Evolutionary conservation across 768 basidiomycete genomes (phyloP).

Genomic region (Boletus rex-veris): DNA sequence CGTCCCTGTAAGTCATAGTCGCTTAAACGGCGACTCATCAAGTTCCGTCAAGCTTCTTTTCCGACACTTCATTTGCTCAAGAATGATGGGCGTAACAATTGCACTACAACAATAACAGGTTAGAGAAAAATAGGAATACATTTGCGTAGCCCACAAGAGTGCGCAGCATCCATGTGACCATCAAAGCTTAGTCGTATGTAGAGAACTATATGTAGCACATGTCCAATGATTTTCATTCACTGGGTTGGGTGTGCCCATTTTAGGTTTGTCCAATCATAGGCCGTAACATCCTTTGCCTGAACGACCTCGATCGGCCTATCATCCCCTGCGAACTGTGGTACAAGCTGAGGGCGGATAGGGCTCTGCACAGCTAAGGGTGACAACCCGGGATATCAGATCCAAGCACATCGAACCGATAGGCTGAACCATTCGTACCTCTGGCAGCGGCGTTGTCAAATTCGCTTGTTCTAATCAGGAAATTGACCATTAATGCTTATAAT

Average conservation of each 20-base stretch:
- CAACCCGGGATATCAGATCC: constrained; percentile 6
- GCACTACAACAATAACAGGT: constrained; percentile 18
- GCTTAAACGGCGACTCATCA: constrained; percentile 19
- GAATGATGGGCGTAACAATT: constrained; percentile 9
- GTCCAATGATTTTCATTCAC: background rate
- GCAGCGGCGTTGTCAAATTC: constrained; percentile 23
- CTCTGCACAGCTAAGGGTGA: constrained; percentile 14
- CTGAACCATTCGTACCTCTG: constrained; percentile 16
- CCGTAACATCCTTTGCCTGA: constrained; percentile 6
- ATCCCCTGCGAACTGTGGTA: constrained; percentile 7
- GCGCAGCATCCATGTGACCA: constrained; percentile 6
- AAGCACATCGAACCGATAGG: background rate
- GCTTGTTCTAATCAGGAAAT: constrained; percentile 11
- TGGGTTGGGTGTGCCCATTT: constrained; percentile 3
- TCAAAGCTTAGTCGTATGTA: background rate
- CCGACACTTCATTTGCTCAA: constrained; percentile 10
- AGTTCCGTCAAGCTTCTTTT: constrained; percentile 22
- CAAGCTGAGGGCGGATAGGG: constrained; percentile 19
- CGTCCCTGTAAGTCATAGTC: constrained; percentile 27
- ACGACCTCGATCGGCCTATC: constrained; percentile 2
- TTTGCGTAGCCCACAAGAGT: constrained; percentile 12
- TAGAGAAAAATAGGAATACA: constrained; percentile 15
- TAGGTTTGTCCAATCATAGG: constrained; percentile 21
- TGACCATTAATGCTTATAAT: background rate
- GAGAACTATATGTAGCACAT: background rate